These are phyloP conservation scores for Silene noctiflora DNA, from an alignment of 179 eudicot species.

Conservation along the genomic window DNA sequence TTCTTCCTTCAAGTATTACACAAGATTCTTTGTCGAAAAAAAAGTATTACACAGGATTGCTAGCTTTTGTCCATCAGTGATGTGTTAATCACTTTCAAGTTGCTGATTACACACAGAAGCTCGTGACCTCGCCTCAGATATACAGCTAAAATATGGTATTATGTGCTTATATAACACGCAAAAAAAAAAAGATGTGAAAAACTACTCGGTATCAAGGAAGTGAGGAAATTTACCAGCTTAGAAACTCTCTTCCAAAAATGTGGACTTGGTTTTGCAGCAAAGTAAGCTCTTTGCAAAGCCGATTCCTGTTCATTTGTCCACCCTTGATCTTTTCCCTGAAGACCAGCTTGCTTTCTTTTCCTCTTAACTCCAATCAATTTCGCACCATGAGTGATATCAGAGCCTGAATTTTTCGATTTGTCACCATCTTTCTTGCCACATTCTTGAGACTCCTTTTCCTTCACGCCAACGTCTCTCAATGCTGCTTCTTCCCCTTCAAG, in stretches of 20 bases:
- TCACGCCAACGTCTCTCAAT: not conserved
- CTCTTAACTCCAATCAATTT: constrained; percentile 47
- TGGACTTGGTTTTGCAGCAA: constrained; percentile 76
- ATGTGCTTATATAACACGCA: constrained; percentile 1
- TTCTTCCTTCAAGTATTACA: not conserved
- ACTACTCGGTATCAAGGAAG: not conserved
- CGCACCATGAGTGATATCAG: constrained; percentile 10
- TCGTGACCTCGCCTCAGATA: not conserved
- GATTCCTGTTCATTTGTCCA: constrained; percentile 79
- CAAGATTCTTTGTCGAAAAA: too few relatives aligned
- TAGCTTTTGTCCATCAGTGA: not conserved
- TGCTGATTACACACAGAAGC: not conserved
- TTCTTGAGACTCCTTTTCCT: not conserved
- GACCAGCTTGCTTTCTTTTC: constrained; percentile 42
- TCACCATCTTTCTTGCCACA: not conserved
- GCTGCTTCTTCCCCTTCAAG: constrained; percentile 12
- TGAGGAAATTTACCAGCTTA: constrained; percentile 53
- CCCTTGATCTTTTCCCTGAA: constrained; percentile 38
- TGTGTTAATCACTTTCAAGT: not conserved
- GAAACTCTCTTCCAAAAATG: constrained; percentile 85
- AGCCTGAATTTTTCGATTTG: constrained; percentile 2
- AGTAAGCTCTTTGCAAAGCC: constrained; percentile 74
- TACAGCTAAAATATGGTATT: not conserved
- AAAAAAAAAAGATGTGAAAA: constrained; percentile 1
- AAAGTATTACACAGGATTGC: not conserved